Base-by-base conservation (phyloP, 169 alveolate species). In the Cryptosporidium bovis region DNA sequence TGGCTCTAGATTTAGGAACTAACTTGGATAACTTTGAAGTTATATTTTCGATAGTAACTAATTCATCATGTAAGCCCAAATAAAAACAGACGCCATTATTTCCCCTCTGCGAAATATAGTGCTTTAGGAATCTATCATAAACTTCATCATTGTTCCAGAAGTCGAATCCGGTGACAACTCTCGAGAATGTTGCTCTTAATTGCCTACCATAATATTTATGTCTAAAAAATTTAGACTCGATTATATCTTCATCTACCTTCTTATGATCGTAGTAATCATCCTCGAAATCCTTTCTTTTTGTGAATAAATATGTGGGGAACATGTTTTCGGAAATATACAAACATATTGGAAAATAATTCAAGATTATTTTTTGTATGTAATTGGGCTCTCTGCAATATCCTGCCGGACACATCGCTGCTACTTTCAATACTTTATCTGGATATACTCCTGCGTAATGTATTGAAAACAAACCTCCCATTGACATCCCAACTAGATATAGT, bases 371-470 rank as follows among this genome's bases (percentile, higher is more conserved):
- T 24, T 77, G 87, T 20, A 44, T 3, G 20, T 10, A 10, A n/a
- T 68, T 58, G 13, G 64, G 87, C 34, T 44, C 62, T 27, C 13
- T 62, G 31, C 87, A 77, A 34, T 34, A 77, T 40, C 87, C 65
- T 44, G 87, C 87, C 20, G 87, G 87, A 36, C 77, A 77, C 20
- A 77, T n/a, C 15, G 71, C 48, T 24, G 87, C 69, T 20, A 77
- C 87, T 51, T 77, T 77, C 29, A 77, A 64, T 5, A 77, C 87
- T 46, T 62, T 56, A 6, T 62, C 71, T 20, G 87, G 87, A 29
- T 77, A 15, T 12, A 31, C 6, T 10, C 65, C 60, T 24, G 87
- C 87, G 24, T 77, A 77, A 60, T 31, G 50, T 27, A 77, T 31
- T 2, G 87, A 24, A 51, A 60, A 44, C 31, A 77, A 40, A 33